These are phyloP conservation scores for Glaciozyma martinii DNA, from an alignment of 768 basidiomycete species.

Conservation along the genomic window DNA sequence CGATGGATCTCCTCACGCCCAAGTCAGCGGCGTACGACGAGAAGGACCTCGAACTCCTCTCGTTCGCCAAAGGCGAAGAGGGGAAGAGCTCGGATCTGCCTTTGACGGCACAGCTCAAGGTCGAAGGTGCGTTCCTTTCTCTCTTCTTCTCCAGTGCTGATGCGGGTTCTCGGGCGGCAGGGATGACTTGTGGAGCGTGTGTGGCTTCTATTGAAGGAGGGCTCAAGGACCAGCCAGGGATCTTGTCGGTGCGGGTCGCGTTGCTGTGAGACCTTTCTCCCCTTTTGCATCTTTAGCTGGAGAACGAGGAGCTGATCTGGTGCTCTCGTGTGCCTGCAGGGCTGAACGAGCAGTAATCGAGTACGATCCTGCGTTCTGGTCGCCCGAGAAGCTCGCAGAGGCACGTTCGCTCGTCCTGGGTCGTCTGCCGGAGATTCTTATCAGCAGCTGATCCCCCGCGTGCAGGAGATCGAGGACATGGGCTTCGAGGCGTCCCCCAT, in stretches of 20 bases:
- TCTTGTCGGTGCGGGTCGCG: slow-evolving; percentile 83
- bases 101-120: slow-evolving; percentile 10
- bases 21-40: background rate
- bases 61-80: background rate
- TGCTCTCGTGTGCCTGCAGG: slow-evolving; percentile 3
- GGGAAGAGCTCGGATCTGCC: background rate
- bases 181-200: slow-evolving; percentile 58
- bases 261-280: slow-evolving; percentile 48
- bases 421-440: background rate
- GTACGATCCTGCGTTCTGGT: slow-evolving; percentile 77
- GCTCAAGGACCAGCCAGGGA: slow-evolving; percentile 75
- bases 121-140: slow-evolving; percentile 18
- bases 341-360: slow-evolving; percentile 88
- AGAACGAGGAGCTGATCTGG: background rate
- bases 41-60: background rate
- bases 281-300: background rate
- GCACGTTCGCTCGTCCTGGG: slow-evolving; percentile 46
- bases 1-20: background rate
- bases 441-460: slow-evolving; percentile 2
- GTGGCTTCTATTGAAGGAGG: slow-evolving; percentile 85
- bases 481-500: slow-evolving; percentile 82
- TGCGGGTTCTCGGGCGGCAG: slow-evolving; percentile 3
- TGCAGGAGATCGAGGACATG: slow-evolving; percentile 81
- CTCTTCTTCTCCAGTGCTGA: background rate
- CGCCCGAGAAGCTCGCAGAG: slow-evolving; percentile 62